These are phyloP conservation scores for Xylona heveae DNA, from an alignment of 495 filamentous ascomycete species.

Conservation along the genomic window DNA sequence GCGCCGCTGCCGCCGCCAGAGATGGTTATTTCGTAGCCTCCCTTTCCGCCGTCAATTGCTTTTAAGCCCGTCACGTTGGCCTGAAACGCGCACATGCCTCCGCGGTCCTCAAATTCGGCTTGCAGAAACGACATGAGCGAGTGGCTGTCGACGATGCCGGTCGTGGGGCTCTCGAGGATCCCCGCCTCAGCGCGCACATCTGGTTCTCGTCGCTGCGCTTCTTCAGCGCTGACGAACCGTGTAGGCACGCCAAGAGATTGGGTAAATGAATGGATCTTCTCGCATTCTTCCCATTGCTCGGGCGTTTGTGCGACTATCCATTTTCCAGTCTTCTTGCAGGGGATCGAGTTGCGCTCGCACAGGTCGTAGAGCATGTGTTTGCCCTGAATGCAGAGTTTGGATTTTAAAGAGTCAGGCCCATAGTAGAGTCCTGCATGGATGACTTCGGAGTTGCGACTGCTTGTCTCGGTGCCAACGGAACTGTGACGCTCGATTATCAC, in stretches of 20 bases:
- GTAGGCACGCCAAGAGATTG: slow-evolving; percentile 48
- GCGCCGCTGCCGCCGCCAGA: slow-evolving; percentile 21
- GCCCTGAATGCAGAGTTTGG: slow-evolving; percentile 59
- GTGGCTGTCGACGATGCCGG: slow-evolving; percentile 84
- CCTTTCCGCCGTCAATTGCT: slow-evolving; percentile 17
- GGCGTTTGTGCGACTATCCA: slow-evolving; percentile 83
- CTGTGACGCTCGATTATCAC: slow-evolving; percentile 68
- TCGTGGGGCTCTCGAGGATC: slow-evolving; percentile 60
- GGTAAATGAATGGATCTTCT: slow-evolving; percentile 35
- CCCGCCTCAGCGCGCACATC: slow-evolving; percentile 46
- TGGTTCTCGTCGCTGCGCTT: slow-evolving; percentile 47
- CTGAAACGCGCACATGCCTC: slow-evolving; percentile 49
- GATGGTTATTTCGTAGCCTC: slow-evolving; percentile 34
- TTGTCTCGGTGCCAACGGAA: slow-evolving; percentile 72
- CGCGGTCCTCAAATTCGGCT: slow-evolving; percentile 52
- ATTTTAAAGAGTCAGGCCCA: slow-evolving; percentile 53
- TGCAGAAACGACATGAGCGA: slow-evolving; percentile 59
- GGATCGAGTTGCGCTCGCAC: slow-evolving; percentile 43
- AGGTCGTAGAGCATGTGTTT: slow-evolving; percentile 57
- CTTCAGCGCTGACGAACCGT: slow-evolving; percentile 35
- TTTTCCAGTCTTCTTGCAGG: slow-evolving; percentile 60
- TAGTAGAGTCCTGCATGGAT: slow-evolving; percentile 97
- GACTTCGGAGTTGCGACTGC: slow-evolving; percentile 85
- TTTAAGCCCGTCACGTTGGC: slow-evolving; percentile 37
- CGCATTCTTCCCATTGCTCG: slow-evolving; percentile 40